Conservation (phyloP, 768 basidiomycete genomes). For the Boletellus ananiceps region DNA sequence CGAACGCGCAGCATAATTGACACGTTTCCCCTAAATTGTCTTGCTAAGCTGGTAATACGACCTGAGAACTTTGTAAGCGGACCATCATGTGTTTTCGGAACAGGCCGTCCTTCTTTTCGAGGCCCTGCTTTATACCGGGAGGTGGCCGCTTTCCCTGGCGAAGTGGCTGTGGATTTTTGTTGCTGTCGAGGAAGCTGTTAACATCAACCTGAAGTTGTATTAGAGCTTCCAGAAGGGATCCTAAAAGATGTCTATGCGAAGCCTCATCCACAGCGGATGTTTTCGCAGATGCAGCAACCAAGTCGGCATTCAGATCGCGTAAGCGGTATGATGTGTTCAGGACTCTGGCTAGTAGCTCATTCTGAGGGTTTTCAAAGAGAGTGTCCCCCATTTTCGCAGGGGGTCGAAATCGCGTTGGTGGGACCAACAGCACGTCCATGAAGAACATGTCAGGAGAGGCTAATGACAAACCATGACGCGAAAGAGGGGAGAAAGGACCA, state of each 20-base stretch:
- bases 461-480: conserved; percentile 54
- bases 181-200: conserved; percentile 95
- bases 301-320: conserved; percentile 66
- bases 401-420: conserved; percentile 95
- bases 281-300: conserved; percentile 62
- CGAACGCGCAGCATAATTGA: conserved; percentile 99
- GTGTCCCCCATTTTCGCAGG: conserved; percentile 88
- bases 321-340: conserved; percentile 76
- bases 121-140: conserved; percentile 88
- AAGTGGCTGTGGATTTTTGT: conserved; percentile 85
- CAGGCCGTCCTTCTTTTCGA: conserved; percentile 98
- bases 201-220: conserved; percentile 92
- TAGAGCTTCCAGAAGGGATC: conserved; percentile 69
- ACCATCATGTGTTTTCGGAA: conserved; percentile 99
- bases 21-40: conserved; percentile 82
- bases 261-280: conserved; percentile 46
- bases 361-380: conserved; percentile 94
- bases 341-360: conserved; percentile 79
- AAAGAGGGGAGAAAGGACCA: conserved; percentile 70
- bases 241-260: conserved; percentile 53
- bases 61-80: conserved; percentile 18
- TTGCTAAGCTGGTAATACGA: conserved; percentile 1
- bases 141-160: conserved; percentile 89
- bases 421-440: conserved; percentile 84
- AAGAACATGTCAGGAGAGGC: conserved; percentile 96